These are phyloP conservation scores for Boletus patriciae DNA, from an alignment of 768 basidiomycete genomes.

Conservation along the genomic window DNA sequence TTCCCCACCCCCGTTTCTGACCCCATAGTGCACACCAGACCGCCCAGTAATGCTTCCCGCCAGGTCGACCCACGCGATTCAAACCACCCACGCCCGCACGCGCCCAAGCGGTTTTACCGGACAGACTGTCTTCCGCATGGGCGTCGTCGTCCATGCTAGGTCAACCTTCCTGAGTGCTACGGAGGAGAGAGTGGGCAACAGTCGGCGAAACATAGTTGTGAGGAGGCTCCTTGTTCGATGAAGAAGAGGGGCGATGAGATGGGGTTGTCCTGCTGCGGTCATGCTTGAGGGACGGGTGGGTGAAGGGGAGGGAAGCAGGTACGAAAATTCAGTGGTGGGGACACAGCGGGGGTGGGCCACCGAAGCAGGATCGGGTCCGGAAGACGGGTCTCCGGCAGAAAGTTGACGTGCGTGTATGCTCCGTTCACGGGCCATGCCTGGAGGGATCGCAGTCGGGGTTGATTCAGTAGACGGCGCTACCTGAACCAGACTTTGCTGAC, in stretches of 20 bases:
- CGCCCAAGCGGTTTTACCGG: constrained; percentile 71
- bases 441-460: constrained; percentile 24
- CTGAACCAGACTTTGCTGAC: constrained; percentile 34
- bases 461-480: constrained; percentile 16
- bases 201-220: constrained; percentile 52
- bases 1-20: constrained; percentile 41
- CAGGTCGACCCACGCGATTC: constrained; percentile 69
- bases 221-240: constrained; percentile 42
- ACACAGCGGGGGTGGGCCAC: constrained; percentile 54
- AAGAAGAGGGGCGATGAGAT: background rate
- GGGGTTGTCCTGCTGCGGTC: constrained; percentile 47
- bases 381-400: constrained; percentile 67
- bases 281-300: constrained; percentile 76
- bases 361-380: constrained; percentile 50
- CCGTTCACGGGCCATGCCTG: constrained; percentile 30
- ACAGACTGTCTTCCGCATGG: constrained; percentile 88
- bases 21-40: constrained; percentile 62
- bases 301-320: constrained; percentile 91
- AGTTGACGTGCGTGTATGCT: constrained; percentile 61
- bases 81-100: no score
- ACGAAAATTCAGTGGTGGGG: constrained; percentile 68
- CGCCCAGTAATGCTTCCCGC: constrained; percentile 56
- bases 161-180: constrained; percentile 90
- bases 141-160: constrained; percentile 83
- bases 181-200: constrained; percentile 81